Evolutionary conservation across 768 basidiomycete species (phyloP).

Genomic region (Leccinum truebloodii): DNA sequence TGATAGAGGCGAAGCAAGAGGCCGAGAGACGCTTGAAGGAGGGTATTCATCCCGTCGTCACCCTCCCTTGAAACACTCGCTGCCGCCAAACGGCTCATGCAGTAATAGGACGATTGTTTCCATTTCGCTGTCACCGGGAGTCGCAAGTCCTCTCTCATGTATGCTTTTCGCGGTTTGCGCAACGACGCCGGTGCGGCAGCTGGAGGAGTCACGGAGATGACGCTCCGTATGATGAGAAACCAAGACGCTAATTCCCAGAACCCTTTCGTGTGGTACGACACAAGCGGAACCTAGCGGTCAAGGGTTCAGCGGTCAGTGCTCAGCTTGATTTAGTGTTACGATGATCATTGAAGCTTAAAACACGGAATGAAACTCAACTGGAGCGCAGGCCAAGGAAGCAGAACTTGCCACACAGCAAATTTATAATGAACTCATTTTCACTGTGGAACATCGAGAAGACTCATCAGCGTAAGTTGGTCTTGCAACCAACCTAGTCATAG

Average conservation of each 20-base stretch:
- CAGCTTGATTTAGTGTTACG: no score
- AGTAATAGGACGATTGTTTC: constrained; percentile 29
- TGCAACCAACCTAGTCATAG: no score
- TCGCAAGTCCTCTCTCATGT: constrained; percentile 41
- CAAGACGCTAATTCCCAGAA: constrained; percentile 13
- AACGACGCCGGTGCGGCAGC: constrained; percentile 17
- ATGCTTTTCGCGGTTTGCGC: constrained; percentile 36
- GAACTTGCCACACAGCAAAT: no score
- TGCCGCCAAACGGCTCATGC: constrained; percentile 20
- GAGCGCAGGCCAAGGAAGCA: no score
- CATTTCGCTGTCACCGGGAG: constrained; percentile 39
- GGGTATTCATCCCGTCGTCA: constrained; percentile 26
- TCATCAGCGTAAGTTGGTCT: no score
- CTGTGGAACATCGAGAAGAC: no score
- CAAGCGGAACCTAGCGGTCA: no score
- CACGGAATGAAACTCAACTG: no score
- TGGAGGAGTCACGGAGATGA: constrained; percentile 23
- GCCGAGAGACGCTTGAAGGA: constrained; percentile 21
- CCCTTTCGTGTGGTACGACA: constrained; percentile 26
- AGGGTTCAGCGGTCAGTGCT: no score
- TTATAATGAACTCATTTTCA: no score
- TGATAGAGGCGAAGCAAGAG: constrained; percentile 14
- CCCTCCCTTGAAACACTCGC: constrained; percentile 15
- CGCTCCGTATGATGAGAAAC: constrained; percentile 17
- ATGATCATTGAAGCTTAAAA: no score